Conservation (phyloP, 177 flowering plant species). For the Vitis hybrid region DNA sequence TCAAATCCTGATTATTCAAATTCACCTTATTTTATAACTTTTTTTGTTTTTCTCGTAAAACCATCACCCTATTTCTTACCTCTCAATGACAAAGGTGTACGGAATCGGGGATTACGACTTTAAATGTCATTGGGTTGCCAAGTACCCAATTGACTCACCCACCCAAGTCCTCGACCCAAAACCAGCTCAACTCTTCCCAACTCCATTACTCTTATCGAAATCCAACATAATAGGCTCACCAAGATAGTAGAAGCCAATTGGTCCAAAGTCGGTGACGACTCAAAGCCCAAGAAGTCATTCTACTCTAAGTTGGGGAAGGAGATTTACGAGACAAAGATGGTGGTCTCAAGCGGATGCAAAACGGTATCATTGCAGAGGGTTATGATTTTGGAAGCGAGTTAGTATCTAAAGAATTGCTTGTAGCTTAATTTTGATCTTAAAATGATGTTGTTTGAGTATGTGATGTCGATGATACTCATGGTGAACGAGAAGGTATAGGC, state of each 20-base stretch:
- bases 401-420: conserved; percentile 65
- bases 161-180: neutral
- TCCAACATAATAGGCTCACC: conserved; percentile 77
- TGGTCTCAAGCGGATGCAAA: conserved; percentile 53
- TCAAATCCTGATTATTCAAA: too few species aligned
- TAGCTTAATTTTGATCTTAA: conserved; percentile 90
- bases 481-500: conserved; percentile 83
- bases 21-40: neutral
- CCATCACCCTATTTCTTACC: neutral
- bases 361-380: conserved; percentile 88
- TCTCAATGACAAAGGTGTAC: conserved; percentile 67
- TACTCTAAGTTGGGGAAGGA: conserved; percentile 70
- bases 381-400: conserved; percentile 28
- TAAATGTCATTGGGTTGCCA: conserved; percentile 88
- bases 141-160: conserved; percentile 52
- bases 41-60: neutral
- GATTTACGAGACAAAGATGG: conserved; percentile 80
- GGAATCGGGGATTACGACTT: conserved; percentile 82
- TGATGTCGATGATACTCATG: conserved; percentile 98
- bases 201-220: conserved; percentile 74
- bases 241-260: conserved; percentile 77
- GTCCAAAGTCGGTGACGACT: conserved; percentile 38
- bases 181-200: conserved; percentile 44
- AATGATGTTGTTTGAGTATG: conserved; percentile 80
- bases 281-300: conserved; percentile 31